Evolutionary conservation across 805 yeast genomes (phyloP).

Genomic region (Nakazawaea holstii): DNA sequence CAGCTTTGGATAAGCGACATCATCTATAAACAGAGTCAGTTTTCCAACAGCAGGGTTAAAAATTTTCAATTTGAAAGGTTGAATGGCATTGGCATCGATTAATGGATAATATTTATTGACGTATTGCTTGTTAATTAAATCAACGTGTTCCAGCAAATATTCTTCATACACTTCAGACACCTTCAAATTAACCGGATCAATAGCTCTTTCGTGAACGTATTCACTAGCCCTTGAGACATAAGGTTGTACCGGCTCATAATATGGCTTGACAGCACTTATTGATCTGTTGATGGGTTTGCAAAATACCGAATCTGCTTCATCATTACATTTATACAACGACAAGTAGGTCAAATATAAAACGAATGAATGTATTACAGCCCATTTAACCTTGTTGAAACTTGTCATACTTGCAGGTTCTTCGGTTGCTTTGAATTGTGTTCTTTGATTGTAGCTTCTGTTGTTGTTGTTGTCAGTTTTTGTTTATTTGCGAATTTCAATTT

Average conservation of each 20-base stretch:
- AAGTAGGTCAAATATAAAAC: not conserved
- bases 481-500: too few species aligned
- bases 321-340: not conserved
- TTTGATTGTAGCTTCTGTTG: too few species aligned
- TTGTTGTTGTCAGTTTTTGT: too few species aligned
- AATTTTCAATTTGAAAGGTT: not conserved
- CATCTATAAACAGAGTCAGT: not conserved
- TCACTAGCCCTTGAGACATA: not conserved
- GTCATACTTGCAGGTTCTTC: too few species aligned
- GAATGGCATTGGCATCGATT: not conserved
- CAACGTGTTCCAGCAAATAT: conserved; percentile 1
- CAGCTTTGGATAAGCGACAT: not conserved
- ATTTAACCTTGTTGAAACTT: not conserved
- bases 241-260: conserved; percentile 1
- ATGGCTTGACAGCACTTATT: not conserved
- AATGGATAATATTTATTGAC: not conserved
- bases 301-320: not conserved
- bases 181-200: not conserved
- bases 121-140: not conserved
- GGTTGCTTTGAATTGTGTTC: too few species aligned
- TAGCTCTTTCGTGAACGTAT: not conserved
- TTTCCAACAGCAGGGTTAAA: not conserved
- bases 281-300: not conserved
- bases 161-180: not conserved
- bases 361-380: not conserved